Conservation (phyloP, 2,329 filamentous ascomycete genomes). For the Nemania sp. region DNA sequence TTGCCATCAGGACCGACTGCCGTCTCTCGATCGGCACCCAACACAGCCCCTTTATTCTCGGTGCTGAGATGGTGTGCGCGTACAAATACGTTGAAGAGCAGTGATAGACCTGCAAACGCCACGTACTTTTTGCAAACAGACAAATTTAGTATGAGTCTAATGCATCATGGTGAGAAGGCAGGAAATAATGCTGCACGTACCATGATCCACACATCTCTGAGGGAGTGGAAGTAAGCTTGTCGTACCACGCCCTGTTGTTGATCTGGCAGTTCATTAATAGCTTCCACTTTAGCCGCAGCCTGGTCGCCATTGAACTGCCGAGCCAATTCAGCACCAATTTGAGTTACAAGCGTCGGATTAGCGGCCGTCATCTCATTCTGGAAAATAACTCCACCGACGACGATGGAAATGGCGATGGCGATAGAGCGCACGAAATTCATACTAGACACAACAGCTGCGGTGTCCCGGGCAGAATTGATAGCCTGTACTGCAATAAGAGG, state of each 20-base stretch:
- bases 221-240: slow-evolving; percentile 36
- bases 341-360: slow-evolving; percentile 30
- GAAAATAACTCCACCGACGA: slow-evolving; percentile 66
- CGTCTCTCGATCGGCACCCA: slow-evolving; percentile 28
- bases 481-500: slow-evolving; percentile 74
- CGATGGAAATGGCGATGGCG: slow-evolving; percentile 67
- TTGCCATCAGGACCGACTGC: slow-evolving; percentile 12
- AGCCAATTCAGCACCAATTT: slow-evolving; percentile 36
- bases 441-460: slow-evolving; percentile 72
- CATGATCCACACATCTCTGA: slow-evolving; percentile 43
- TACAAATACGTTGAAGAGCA: slow-evolving; percentile 35
- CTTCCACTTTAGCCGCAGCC: slow-evolving; percentile 38
- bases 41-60: slow-evolving; percentile 28
- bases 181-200: slow-evolving; percentile 27
- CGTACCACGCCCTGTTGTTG: slow-evolving; percentile 37
- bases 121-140: slow-evolving; percentile 33
- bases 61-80: slow-evolving; percentile 25
- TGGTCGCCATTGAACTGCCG: slow-evolving; percentile 37
- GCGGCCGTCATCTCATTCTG: slow-evolving; percentile 49
- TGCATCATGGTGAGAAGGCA: slow-evolving; percentile 15
- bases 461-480: slow-evolving; percentile 66
- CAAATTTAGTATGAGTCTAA: slow-evolving; percentile 13
- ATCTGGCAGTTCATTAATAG: slow-evolving; percentile 31
- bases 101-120: slow-evolving; percentile 34
- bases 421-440: slow-evolving; percentile 71